Evolutionary conservation across 2,329 filamentous ascomycete species (phyloP).

Genomic region (Trichophaea hybrida): DNA sequence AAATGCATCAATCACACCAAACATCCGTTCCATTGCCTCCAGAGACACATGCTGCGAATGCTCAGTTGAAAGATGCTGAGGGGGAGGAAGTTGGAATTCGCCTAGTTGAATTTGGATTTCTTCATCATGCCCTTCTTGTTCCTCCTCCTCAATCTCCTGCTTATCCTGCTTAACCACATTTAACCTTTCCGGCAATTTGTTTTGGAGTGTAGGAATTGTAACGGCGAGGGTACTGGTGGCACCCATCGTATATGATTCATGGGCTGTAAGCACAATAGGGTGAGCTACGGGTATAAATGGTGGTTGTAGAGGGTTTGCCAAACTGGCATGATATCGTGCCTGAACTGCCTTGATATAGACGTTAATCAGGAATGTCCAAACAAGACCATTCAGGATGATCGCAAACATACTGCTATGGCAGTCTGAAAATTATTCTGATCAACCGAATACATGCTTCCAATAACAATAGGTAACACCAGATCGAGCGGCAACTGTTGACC

Average conservation of each 20-base stretch:
- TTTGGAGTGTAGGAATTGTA: background rate
- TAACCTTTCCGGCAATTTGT: background rate
- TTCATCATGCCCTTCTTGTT: conserved; percentile 24
- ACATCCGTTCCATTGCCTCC: conserved; percentile 59
- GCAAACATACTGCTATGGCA: conserved; percentile 51
- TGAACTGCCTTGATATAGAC: conserved; percentile 14
- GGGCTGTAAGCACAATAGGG: background rate
- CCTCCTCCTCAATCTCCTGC: conserved; percentile 12
- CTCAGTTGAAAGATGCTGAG: conserved; percentile 56
- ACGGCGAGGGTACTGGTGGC: background rate
- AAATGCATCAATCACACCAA: conserved; percentile 59
- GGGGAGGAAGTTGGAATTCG: conserved; percentile 59
- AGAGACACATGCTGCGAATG: conserved; percentile 61
- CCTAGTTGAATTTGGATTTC: conserved; percentile 22
- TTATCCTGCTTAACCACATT: conserved; percentile 2
- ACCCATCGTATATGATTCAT: background rate
- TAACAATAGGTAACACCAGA: conserved; percentile 65
- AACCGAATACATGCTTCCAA: conserved; percentile 59
- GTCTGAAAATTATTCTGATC: conserved; percentile 54
- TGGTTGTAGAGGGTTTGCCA: conserved; percentile 10
- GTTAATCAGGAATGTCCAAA: background rate
- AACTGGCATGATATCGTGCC: conserved; percentile 15
- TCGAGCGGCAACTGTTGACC: conserved; percentile 63
- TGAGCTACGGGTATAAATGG: background rate
- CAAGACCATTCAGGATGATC: background rate